These are phyloP conservation scores for Trichaptum fuscoviolaceum DNA, from an alignment of 768 basidiomycete genomes.

Conservation along the genomic window DNA sequence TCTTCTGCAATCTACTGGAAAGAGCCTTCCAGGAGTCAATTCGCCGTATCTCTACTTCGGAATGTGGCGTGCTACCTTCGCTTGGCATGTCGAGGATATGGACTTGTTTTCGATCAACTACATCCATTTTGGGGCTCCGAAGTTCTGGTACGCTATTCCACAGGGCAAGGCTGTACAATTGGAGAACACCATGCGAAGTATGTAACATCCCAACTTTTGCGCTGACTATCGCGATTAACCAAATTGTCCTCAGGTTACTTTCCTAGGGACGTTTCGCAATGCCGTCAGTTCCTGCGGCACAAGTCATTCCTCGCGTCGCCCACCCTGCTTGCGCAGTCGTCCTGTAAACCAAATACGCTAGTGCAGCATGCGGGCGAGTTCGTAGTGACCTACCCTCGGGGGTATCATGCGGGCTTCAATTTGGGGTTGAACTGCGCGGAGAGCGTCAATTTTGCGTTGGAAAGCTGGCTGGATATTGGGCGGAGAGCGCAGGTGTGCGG, in stretches of 20 bases:
- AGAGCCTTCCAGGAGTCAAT: slow-evolving; percentile 85
- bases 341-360: slow-evolving; percentile 77
- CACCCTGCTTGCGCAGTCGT: slow-evolving; percentile 67
- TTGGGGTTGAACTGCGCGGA: slow-evolving; percentile 95
- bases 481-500: slow-evolving; percentile 71
- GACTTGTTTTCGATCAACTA: slow-evolving; percentile 99
- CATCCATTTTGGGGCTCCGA: slow-evolving; percentile 97
- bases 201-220: slow-evolving; percentile 18
- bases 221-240: neutral
- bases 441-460: slow-evolving; percentile 93
- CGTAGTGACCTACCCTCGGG: slow-evolving; percentile 90
- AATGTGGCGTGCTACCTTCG: slow-evolving; percentile 99
- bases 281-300: slow-evolving; percentile 93
- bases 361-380: slow-evolving; percentile 96
- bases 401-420: slow-evolving; percentile 97
- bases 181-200: slow-evolving; percentile 88
- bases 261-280: slow-evolving; percentile 77
- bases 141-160: slow-evolving; percentile 95
- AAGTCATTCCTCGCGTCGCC: slow-evolving; percentile 95
- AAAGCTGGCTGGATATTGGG: slow-evolving; percentile 90
- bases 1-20: slow-evolving; percentile 58
- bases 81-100: slow-evolving; percentile 99
- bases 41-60: slow-evolving; percentile 98
- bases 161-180: slow-evolving; percentile 76
- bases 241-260: slow-evolving; percentile 72